These are phyloP conservation scores for Trametes coccinea DNA, from an alignment of 768 basidiomycete species.

Conservation along the genomic window DNA sequence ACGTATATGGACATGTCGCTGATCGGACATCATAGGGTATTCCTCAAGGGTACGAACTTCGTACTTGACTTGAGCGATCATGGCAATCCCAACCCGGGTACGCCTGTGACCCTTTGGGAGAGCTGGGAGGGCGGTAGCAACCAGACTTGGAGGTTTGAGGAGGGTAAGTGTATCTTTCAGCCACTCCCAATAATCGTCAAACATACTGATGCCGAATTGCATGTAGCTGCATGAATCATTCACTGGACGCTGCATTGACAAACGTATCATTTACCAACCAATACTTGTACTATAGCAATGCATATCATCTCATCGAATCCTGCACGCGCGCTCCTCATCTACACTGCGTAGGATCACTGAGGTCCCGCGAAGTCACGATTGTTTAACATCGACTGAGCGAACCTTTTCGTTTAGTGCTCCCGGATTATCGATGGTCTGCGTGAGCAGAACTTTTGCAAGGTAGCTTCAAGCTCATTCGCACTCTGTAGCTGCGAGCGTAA, in stretches of 20 bases:
- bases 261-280: too few species aligned
- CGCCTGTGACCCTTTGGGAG: conserved; percentile 48
- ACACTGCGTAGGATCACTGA: too few species aligned
- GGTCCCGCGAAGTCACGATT: too few species aligned
- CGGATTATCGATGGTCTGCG: too few species aligned
- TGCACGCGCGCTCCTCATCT: not conserved
- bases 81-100: conserved; percentile 47
- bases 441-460: too few species aligned
- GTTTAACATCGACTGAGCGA: too few species aligned
- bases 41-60: conserved; percentile 42
- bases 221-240: not conserved
- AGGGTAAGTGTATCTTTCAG: conserved; percentile 12
- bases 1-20: not conserved
- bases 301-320: not conserved
- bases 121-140: conserved; percentile 48
- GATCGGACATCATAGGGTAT: conserved; percentile 39
- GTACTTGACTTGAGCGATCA: conserved; percentile 50
- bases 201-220: not conserved
- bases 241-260: not conserved
- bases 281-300: too few species aligned
- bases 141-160: conserved; percentile 53
- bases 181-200: too few species aligned
- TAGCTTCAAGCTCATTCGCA: too few species aligned
- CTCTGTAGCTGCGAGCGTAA: too few species aligned
- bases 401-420: too few species aligned